Conservation (phyloP, 2,329 filamentous ascomycete genomes). For the Periconia macrospinosa region DNA sequence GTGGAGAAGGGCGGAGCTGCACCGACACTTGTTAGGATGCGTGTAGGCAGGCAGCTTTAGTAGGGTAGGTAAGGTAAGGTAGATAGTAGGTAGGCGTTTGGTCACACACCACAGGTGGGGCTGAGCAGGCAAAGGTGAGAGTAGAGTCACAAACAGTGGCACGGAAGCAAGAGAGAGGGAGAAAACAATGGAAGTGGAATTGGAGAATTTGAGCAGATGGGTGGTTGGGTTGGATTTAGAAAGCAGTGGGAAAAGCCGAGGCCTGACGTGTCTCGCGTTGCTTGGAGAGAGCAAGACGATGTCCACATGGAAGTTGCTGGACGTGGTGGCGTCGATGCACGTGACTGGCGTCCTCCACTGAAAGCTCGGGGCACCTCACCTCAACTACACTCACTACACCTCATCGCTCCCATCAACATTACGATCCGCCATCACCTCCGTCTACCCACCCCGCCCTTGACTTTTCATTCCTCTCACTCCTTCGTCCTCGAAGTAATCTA, state of each 20-base stretch:
- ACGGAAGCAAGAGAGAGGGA: not conserved
- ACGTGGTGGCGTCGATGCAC: conserved; percentile 24
- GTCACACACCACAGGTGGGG: not conserved
- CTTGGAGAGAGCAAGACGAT: conserved; percentile 31
- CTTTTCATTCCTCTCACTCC: not conserved
- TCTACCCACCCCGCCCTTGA: not conserved
- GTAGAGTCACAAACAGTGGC: not conserved
- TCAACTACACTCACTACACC: conserved; percentile 12
- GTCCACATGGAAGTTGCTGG: conserved; percentile 16
- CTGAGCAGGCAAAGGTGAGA: not conserved
- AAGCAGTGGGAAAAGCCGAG: not conserved
- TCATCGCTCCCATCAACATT: conserved; percentile 33
- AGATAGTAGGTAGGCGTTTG: not conserved
- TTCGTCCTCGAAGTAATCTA: not conserved
- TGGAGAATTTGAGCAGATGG: not conserved
- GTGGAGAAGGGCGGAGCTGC: no score
- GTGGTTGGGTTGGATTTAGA: not conserved
- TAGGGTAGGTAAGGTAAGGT: no score
- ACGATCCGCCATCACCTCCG: conserved; percentile 28
- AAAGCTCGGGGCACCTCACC: conserved; percentile 12
- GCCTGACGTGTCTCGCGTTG: conserved; percentile 38
- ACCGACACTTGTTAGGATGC: no score
- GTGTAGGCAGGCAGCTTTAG: no score
- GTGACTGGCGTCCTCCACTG: conserved; percentile 13
- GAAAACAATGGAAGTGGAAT: not conserved